Evolutionary conservation across 345 rosid species (phyloP).

Genomic region (Lepidium didymum): DNA sequence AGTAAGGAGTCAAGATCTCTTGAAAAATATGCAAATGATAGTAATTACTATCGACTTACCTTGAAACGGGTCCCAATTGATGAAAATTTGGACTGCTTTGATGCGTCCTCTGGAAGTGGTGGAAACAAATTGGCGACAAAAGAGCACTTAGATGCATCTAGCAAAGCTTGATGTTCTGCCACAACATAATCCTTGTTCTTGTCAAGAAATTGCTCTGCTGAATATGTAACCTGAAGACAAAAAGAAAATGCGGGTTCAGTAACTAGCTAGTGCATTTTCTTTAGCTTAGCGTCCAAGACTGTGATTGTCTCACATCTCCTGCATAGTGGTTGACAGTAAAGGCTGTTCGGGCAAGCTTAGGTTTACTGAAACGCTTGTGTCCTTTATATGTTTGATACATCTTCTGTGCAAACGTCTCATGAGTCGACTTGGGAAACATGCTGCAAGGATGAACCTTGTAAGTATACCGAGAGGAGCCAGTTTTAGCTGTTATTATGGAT

Average conservation of each 20-base stretch:
- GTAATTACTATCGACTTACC: conserved; percentile 26
- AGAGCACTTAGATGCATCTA: conserved; percentile 52
- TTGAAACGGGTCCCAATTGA: conserved; percentile 75
- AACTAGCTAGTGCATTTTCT: conserved; percentile 12
- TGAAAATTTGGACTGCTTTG: conserved; percentile 71
- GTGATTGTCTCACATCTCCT: conserved; percentile 50
- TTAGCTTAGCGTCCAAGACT: neutral
- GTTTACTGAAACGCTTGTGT: conserved; percentile 71
- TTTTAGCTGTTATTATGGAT: neutral
- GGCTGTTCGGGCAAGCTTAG: conserved; percentile 61
- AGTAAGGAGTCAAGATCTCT: conserved; percentile 15
- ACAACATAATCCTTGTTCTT: conserved; percentile 76
- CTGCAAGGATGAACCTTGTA: conserved; percentile 33
- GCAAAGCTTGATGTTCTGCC: conserved; percentile 71
- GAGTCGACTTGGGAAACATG: conserved; percentile 81
- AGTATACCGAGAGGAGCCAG: neutral
- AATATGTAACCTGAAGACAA: conserved; percentile 48
- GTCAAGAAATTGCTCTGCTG: conserved; percentile 67
- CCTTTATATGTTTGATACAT: conserved; percentile 68
- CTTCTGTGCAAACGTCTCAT: conserved; percentile 76
- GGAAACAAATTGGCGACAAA: conserved; percentile 73
- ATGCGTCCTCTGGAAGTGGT: conserved; percentile 61
- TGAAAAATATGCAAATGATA: neutral
- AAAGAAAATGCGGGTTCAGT: conserved; percentile 12
- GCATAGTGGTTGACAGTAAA: conserved; percentile 78